These are phyloP conservation scores for Cryptococcus amylolentus DNA, from an alignment of 1,284 basidiomycete genomes.

Conservation along the genomic window DNA sequence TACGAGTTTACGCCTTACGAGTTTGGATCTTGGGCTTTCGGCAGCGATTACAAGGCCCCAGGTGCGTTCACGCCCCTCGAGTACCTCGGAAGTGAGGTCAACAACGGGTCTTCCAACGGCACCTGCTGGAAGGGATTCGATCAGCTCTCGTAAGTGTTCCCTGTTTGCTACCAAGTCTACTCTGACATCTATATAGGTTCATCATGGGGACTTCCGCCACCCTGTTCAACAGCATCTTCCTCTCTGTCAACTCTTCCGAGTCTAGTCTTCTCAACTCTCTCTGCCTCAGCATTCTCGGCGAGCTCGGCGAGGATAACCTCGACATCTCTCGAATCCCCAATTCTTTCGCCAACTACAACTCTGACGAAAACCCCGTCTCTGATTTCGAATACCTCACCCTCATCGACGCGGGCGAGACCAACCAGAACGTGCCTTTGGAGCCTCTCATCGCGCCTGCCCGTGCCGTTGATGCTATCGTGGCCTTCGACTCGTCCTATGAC, in stretches of 20 bases:
- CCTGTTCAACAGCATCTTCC: conserved; percentile 41
- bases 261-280: conserved; percentile 38
- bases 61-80: conserved; percentile 48
- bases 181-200: conserved; percentile 29
- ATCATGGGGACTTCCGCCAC: conserved; percentile 50
- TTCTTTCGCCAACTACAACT: conserved; percentile 46
- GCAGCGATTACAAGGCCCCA: conserved; percentile 24
- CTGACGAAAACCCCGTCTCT: conserved; percentile 41
- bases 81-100: conserved; percentile 45
- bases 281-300: conserved; percentile 31
- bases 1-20: conserved; percentile 54
- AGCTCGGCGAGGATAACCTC: conserved; percentile 43
- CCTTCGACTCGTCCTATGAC: conserved; percentile 56
- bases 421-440: conserved; percentile 54
- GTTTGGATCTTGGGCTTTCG: conserved; percentile 53
- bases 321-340: conserved; percentile 53
- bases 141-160: conserved; percentile 37
- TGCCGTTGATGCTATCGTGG: conserved; percentile 54
- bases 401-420: conserved; percentile 53
- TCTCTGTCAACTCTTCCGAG: conserved; percentile 36
- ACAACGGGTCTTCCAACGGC: conserved; percentile 38
- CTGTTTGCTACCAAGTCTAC: background rate
- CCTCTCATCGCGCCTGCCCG: conserved; percentile 54
- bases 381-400: conserved; percentile 38
- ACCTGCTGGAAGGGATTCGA: conserved; percentile 47